Percentiles rank a stretch among this genome's conserved stretches.
phyloP scores from a whole-genome alignment of 2,329 filamentous ascomycete genomes.

The Xenoacremonium recifei region DNA sequence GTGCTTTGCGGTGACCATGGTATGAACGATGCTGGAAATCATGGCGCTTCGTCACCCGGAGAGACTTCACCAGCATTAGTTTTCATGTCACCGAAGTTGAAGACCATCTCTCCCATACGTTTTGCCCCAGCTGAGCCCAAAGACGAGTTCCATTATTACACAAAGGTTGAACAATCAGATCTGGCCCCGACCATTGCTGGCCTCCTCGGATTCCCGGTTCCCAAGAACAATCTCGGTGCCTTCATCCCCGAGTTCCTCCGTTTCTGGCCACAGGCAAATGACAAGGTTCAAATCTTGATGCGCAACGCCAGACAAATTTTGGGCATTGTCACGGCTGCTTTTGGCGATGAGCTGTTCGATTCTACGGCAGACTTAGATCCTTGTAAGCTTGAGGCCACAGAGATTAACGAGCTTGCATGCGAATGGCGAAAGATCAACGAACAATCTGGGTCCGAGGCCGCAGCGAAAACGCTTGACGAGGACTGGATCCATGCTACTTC shows the following conservation, averaged over 20 bases:
- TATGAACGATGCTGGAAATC: conserved; percentile 99
- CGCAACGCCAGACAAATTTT: conserved; percentile 81
- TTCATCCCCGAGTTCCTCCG: conserved; percentile 77
- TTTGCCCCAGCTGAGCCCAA: conserved; percentile 56
- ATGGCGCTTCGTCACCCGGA: conserved; percentile 88
- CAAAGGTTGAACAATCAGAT: conserved; percentile 87
- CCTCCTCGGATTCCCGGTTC: conserved; percentile 81
- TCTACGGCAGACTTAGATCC: conserved; percentile 31
- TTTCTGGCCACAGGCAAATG: conserved; percentile 60
- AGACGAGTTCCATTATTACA: conserved; percentile 81
- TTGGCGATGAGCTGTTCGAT: conserved; percentile 49
- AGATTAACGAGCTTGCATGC: conserved; percentile 63
- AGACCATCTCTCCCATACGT: conserved; percentile 45
- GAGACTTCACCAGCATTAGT: conserved; percentile 92
- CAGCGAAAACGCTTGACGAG: conserved; percentile 28
- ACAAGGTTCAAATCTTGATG: conserved; percentile 67
- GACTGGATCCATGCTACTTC: conserved; percentile 44
- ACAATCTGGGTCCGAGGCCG: conserved; percentile 21
- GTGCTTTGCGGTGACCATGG: conserved; percentile 92
- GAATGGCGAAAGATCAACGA: conserved; percentile 53
- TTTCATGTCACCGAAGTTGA: conserved; percentile 84
- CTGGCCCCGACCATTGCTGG: conserved; percentile 86
- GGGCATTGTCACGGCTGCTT: conserved; percentile 72
- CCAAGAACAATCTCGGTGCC: conserved; percentile 85
- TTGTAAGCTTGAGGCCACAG: conserved; percentile 31